Percentiles rank a stretch among this genome's conserved stretches.
These are phyloP conservation scores for Kalmanozyma brasiliensis DNA, from an alignment of 1,284 basidiomycete species.

Conservation along the genomic window DNA sequence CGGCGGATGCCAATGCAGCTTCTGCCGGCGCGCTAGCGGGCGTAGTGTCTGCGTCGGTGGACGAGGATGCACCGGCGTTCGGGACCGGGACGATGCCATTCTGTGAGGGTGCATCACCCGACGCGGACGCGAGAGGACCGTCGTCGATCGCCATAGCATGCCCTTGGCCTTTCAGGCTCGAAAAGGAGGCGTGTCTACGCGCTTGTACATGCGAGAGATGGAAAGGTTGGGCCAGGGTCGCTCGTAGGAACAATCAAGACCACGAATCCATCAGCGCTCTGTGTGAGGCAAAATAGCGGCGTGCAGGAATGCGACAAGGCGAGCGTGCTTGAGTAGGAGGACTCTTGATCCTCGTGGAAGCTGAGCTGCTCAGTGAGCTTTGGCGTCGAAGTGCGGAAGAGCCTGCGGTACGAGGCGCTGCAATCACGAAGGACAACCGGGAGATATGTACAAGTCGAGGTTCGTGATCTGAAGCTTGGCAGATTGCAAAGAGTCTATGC, in stretches of 20 bases:
- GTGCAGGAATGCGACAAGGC: too few species aligned
- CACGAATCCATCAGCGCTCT: slow-evolving; percentile 15
- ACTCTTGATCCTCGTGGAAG: too few species aligned
- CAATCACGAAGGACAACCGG: too few species aligned
- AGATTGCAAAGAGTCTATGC: too few species aligned
- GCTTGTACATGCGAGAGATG: slow-evolving; percentile 10
- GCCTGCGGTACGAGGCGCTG: too few species aligned
- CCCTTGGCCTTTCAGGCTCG: slow-evolving; percentile 18
- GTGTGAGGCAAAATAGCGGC: neutral
- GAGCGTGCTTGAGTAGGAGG: too few species aligned
- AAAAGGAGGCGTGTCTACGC: slow-evolving; percentile 1
- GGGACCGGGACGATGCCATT: slow-evolving; percentile 7
- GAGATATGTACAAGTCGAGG: too few species aligned
- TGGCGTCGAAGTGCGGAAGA: too few species aligned
- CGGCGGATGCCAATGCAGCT: neutral
- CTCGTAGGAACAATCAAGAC: slow-evolving; percentile 13
- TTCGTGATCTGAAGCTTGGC: too few species aligned
- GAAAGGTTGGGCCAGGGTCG: slow-evolving; percentile 2
- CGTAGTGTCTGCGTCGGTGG: slow-evolving; percentile 2
- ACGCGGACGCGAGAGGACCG: slow-evolving; percentile 9
- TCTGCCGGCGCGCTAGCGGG: neutral
- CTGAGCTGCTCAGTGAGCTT: too few species aligned
- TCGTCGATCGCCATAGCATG: slow-evolving; percentile 38
- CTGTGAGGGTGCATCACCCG: slow-evolving; percentile 12
- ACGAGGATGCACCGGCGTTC: slow-evolving; percentile 1